Conservation (phyloP, 805 yeast genomes). For the Naumovozyma castellii region DNA sequence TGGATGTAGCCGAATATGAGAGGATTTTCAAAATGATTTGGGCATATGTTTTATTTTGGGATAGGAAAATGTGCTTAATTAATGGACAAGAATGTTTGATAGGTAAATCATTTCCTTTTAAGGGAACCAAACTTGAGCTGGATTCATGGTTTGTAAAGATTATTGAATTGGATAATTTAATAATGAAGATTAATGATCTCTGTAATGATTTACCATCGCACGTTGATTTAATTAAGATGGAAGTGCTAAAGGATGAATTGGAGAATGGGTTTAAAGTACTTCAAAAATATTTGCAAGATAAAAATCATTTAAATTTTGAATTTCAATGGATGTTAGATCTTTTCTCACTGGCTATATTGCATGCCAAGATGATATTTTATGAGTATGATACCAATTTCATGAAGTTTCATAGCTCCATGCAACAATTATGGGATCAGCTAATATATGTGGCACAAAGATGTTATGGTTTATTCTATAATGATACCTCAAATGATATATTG, state of each 20-base stretch:
- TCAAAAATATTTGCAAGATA: background rate
- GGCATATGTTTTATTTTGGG: conserved; percentile 24
- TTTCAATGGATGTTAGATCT: conserved; percentile 15
- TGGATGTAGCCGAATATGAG: conserved; percentile 11
- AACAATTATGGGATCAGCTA: conserved; percentile 17
- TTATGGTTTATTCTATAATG: conserved; percentile 12
- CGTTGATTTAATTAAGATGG: conserved; percentile 10
- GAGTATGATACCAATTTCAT: conserved; percentile 11
- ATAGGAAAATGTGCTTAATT: conserved; percentile 22
- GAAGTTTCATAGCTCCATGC: conserved; percentile 10
- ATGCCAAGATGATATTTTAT: conserved; percentile 18
- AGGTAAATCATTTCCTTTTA: conserved; percentile 15
- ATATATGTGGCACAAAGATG: conserved; percentile 14
- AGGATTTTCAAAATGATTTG: conserved; percentile 17
- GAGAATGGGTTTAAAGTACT: conserved; percentile 5
- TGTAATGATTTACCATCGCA: conserved; percentile 16
- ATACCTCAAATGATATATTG: conserved; percentile 3
- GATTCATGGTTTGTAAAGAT: conserved; percentile 17
- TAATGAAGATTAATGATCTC: conserved; percentile 12
- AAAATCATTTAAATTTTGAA: conserved; percentile 14
- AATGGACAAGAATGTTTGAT: conserved; percentile 25
- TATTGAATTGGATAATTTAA: conserved; percentile 11
- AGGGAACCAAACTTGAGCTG: background rate
- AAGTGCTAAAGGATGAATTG: conserved; percentile 8
- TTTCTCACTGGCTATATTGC: conserved; percentile 15